Base-by-base conservation (phyloP, 768 basidiomycete species). In the Daedalea quercina region DNA sequence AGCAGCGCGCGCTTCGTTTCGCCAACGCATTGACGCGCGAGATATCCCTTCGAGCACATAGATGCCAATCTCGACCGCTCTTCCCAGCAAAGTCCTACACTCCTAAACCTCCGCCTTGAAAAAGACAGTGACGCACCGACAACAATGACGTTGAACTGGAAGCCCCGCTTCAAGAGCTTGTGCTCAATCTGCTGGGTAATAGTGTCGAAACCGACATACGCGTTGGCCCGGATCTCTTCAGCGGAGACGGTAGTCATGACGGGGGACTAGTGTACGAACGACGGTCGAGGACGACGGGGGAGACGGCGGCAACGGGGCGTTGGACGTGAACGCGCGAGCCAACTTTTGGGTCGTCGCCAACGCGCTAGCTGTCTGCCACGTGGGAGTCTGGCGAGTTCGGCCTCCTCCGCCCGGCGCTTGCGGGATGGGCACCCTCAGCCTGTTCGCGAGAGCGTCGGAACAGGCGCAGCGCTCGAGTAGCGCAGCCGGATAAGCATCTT, bases 101-200 rank as follows among this genome's bases (percentile, higher is more conserved):
- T n/a, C n/a, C n/a, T n/a, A n/a, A n/a, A n/a, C n/a, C n/a, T 23
- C 22, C 13, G 22, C 9, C 45, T 46, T 22, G 26, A 17, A 33
- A 19, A 35, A 11, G 34, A 44, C 44, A 53, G 45, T 43, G 48
- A 80, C 87, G 63, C 60, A 94, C 94, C 95, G 62, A 87, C 95
- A 56, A 92, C 88, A 66, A 98, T 97, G 55, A 96, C 89, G 66
- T 97, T 98, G 82, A 98, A 98, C 77, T 97, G 92, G 79, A 98
- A 98, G 55, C 95, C 95, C 58, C 95, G 85, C 76, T 97, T 97
- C 75, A 98, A 81, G 59, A 97, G 87, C 81, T 97, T 97, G 80
- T 94, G 90, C 78, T 99, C 95, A 62, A 97, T 97, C 73, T 97
- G 95, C 65, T 85, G 82, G 54, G 94, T 95, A 70, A 98, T 96